phyloP scores from a whole-genome alignment of 768 basidiomycete genomes.

The Xanthoconium stramineum region DNA sequence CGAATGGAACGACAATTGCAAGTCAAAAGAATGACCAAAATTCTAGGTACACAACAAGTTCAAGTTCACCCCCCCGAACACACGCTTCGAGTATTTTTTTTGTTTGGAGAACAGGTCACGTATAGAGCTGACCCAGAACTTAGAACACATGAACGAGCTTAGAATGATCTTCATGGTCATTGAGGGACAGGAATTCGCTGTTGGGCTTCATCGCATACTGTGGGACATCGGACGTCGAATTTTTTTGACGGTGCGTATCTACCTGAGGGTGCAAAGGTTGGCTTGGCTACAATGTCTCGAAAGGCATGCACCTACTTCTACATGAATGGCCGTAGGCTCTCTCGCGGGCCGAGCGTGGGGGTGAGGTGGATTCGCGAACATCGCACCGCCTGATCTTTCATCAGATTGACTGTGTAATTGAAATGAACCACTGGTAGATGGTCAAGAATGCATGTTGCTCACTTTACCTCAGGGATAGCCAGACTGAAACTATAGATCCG shows the following conservation, averaged over 20 bases:
- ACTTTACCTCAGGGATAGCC: slow-evolving; percentile 28
- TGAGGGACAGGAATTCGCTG: slow-evolving; percentile 22
- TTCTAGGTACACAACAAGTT: slow-evolving; percentile 3
- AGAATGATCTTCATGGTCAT: slow-evolving; percentile 16
- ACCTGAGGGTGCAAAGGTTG: slow-evolving; percentile 18
- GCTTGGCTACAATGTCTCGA: not conserved
- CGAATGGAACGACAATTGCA: not conserved
- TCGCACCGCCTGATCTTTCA: slow-evolving; percentile 17
- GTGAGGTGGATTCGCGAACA: slow-evolving; percentile 14
- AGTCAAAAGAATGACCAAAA: slow-evolving; percentile 9
- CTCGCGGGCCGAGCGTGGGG: slow-evolving; percentile 16
- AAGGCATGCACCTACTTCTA: slow-evolving; percentile 28
- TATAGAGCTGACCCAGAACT: not conserved
- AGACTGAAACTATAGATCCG: slow-evolving; percentile 49
- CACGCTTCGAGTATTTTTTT: too few relatives aligned
- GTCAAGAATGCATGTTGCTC: slow-evolving; percentile 6
- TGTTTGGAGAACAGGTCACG: not conserved
- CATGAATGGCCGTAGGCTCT: slow-evolving; percentile 26
- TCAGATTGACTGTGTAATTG: slow-evolving; percentile 16
- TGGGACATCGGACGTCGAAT: slow-evolving; percentile 23
- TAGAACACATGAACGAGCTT: slow-evolving; percentile 17
- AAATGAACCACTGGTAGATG: not conserved
- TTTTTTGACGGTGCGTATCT: slow-evolving; percentile 27
- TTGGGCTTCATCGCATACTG: slow-evolving; percentile 23
- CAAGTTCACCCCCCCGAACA: not conserved